Evolutionary conservation across 495 filamentous ascomycete genomes (phyloP), one percentile per base, ranked within the genome.

Genomic region (Margaritispora aquatica): DNA sequence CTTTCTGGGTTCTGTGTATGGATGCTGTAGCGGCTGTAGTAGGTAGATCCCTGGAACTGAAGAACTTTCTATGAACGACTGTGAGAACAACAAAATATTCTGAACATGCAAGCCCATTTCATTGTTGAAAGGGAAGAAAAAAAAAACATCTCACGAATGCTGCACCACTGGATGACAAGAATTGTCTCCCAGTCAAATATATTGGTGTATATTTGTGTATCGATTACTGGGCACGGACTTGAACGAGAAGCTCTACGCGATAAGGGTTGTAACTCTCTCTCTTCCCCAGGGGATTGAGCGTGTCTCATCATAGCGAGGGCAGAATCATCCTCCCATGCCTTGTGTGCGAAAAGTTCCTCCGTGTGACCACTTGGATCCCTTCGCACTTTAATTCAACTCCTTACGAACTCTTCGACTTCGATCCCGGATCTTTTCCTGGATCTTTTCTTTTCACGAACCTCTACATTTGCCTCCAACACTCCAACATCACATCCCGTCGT

Each of bases 281-380:
- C 47, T 38, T 24, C 13, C 19, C 44, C 22, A 51, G 15, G 38
- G 38, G 38, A 17, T 44, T 44, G 38, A 44, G 38, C 38, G 38
- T 44, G 38, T 44, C 38, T 44, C 38, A 44, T 44, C 38, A 9
- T 8, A 8, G 38, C 38, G 38, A 44, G 38, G 38, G 19, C 38
- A 44, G 19, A 44, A 8, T 17, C 10, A 15, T 17, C 38, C 17
- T 44, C 7, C 38, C 17, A 15, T 9, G 34, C 51, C 44, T 58
- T 54, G 49, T 21, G 38, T 48, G 36, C 22, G 55, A 63, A 58
- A 63, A 63, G 55, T 59, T 57, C 57, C 34, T 44, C 62, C 62
- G 54, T 61, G 62, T 64, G 62, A 64, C 58, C 62, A 64, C 58
- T 20, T 54, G 38, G 38, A 44, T 44, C 38, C 38, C 15, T 44